Conservation (phyloP, 495 filamentous ascomycete species). For the Tuber brumale region DNA sequence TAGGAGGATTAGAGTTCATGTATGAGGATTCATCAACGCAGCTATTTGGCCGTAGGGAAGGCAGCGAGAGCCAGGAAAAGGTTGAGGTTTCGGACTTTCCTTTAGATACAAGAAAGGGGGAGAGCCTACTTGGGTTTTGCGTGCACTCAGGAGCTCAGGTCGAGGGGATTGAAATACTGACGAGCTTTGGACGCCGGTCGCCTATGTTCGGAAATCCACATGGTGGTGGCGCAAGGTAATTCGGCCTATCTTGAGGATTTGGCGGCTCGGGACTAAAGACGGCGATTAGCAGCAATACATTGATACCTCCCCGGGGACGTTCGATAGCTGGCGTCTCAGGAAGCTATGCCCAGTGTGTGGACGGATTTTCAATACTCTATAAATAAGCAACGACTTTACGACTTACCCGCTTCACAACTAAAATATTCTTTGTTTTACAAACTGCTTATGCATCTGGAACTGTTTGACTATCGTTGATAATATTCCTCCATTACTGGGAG, state of each 20-base stretch:
- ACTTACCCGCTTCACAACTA: neutral
- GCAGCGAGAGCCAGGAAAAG: constrained; percentile 45
- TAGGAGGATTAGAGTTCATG: constrained; percentile 86
- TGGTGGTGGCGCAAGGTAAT: constrained; percentile 72
- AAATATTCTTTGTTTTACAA: constrained; percentile 11
- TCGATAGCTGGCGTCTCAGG: constrained; percentile 82
- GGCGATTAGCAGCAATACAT: constrained; percentile 58
- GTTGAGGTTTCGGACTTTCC: constrained; percentile 36
- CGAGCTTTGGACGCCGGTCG: constrained; percentile 77
- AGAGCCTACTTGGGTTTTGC: constrained; percentile 81
- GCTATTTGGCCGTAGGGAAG: constrained; percentile 79
- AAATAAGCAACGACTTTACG: constrained; percentile 21
- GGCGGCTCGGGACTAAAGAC: constrained; percentile 23
- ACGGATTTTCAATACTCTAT: constrained; percentile 75
- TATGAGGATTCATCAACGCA: constrained; percentile 86
- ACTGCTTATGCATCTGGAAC: neutral
- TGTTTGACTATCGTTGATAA: neutral
- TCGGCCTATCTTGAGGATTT: constrained; percentile 22
- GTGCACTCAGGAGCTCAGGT: constrained; percentile 77
- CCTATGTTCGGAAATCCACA: constrained; percentile 73
- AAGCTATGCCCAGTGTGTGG: constrained; percentile 72
- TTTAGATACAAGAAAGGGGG: constrained; percentile 72
- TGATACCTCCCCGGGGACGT: constrained; percentile 86
- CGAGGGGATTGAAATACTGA: constrained; percentile 85
- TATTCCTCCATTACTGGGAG: neutral